These are phyloP conservation scores for Parachaetomium inaequale DNA, from an alignment of 495 filamentous ascomycete species.

Conservation along the genomic window DNA sequence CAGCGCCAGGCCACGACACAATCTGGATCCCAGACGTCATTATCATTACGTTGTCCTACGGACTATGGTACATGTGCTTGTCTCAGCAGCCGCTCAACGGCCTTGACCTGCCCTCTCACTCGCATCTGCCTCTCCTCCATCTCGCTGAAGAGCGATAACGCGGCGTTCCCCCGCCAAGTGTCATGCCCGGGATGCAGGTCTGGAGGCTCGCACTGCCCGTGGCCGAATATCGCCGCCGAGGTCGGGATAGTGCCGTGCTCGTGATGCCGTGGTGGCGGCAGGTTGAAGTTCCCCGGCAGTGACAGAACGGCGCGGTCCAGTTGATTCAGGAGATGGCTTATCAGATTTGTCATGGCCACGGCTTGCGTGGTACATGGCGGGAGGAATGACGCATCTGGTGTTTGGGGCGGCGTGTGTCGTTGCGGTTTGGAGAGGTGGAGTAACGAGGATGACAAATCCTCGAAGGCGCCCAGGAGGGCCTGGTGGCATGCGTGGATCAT, in stretches of 20 bases:
- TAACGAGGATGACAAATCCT: conserved; percentile 12
- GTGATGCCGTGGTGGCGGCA: too few species aligned
- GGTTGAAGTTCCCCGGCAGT: not conserved
- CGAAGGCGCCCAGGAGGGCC: conserved; percentile 17
- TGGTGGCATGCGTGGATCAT: conserved; percentile 17
- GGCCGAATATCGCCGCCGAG: too few species aligned
- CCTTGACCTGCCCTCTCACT: not conserved
- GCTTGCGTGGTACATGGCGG: not conserved
- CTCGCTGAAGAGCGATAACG: not conserved
- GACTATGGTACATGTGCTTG: not conserved
- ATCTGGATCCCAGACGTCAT: too few species aligned
- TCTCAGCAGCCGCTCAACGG: not conserved
- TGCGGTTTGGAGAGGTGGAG: not conserved
- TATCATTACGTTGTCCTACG: too few species aligned
- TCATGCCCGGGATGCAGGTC: not conserved
- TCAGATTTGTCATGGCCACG: conserved; percentile 7
- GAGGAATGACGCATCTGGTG: not conserved
- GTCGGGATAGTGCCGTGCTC: too few species aligned
- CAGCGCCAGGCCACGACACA: too few species aligned
- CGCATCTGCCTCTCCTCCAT: not conserved
- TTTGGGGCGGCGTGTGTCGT: not conserved
- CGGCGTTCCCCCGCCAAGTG: not conserved
- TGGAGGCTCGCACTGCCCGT: not conserved
- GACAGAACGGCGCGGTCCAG: conserved; percentile 1
- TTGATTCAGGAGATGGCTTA: conserved; percentile 11